Evolutionary conservation across 768 basidiomycete species (phyloP), one percentile per base, ranked within the genome.

Genomic region (Flagelloscypha sp.): DNA sequence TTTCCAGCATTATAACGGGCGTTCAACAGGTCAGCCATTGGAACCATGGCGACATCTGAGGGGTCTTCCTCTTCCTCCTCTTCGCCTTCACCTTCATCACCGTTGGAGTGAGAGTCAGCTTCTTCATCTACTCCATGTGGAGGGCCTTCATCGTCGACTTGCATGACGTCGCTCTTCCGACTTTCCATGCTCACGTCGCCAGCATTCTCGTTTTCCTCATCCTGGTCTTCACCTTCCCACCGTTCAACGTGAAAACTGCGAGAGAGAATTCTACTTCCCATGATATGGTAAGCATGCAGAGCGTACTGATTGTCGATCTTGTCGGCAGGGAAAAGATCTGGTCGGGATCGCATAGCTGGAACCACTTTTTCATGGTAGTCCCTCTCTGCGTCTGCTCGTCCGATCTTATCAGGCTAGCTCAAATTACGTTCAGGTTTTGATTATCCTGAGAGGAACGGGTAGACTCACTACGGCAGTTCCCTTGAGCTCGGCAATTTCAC

Each of bases 11-110:
- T 80, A 54, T 76, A 86, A 35, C 79, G 73, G 8, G 94, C 95
- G 49, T 99, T 99, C 32, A 99, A 63, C 63, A 98, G 77, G 57
- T 99, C 95, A 3, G 95, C 95, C 63, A 98, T 78, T 0, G 94
- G 93, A 4, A 97, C 84, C 90, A 98, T 92, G 3, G 84, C 77
- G 7, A 86, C 76, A 42, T 84, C 76, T 7, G 70, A 66, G 5
- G 72, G 60, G 39, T 76, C 72, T 13, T 74, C 74, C 3, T 56
- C 62, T 2, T 72, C 72, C 12, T 76, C 71, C 46, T 52, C 57
- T 48, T 61, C 60, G 3, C 56, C 56, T 15, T 68, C 71, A 3
- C 67, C 64, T 9, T 63, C 63, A 13, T 50, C 54, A 4, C 53
- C 53, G 10, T 54, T 57, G 3, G 48, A 33, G 17, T 47, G 45